Evolutionary conservation across 2,329 filamentous ascomycete genomes (phyloP).

Genomic region (Venturia aucupariae): DNA sequence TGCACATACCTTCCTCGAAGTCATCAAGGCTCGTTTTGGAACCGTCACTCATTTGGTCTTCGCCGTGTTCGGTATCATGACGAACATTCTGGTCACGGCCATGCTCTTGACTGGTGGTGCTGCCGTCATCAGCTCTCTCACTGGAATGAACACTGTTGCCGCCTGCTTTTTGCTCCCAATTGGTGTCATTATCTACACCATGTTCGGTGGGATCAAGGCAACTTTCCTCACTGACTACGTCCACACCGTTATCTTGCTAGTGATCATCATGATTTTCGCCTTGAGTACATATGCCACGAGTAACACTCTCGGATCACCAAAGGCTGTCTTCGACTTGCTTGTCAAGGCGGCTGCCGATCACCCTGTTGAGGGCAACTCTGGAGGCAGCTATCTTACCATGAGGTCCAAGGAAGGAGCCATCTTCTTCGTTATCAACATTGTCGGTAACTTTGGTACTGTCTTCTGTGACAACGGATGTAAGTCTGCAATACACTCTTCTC

Average conservation of each 20-base stretch:
- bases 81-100: constrained; percentile 32
- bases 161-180: constrained; percentile 20
- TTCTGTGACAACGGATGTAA: constrained; percentile 27
- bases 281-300: constrained; percentile 34
- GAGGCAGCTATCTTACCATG: constrained; percentile 33
- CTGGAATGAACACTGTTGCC: constrained; percentile 19
- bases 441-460: constrained; percentile 27
- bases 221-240: constrained; percentile 26
- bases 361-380: constrained; percentile 30
- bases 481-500: constrained; percentile 19
- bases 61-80: constrained; percentile 33
- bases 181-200: constrained; percentile 20
- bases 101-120: constrained; percentile 28
- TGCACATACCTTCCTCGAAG: constrained; percentile 34
- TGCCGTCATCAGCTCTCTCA: constrained; percentile 14
- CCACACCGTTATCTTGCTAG: constrained; percentile 35
- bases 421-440: constrained; percentile 36
- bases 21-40: constrained; percentile 33
- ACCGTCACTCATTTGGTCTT: constrained; percentile 28
- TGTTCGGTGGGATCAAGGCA: constrained; percentile 21
- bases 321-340: constrained; percentile 32
- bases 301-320: constrained; percentile 28
- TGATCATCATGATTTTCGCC: constrained; percentile 35
- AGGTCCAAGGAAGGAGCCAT: constrained; percentile 35
- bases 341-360: constrained; percentile 27